These are phyloP conservation scores for Rubroboletus pulcherrimus DNA, from an alignment of 768 basidiomycete species.

Conservation along the genomic window DNA sequence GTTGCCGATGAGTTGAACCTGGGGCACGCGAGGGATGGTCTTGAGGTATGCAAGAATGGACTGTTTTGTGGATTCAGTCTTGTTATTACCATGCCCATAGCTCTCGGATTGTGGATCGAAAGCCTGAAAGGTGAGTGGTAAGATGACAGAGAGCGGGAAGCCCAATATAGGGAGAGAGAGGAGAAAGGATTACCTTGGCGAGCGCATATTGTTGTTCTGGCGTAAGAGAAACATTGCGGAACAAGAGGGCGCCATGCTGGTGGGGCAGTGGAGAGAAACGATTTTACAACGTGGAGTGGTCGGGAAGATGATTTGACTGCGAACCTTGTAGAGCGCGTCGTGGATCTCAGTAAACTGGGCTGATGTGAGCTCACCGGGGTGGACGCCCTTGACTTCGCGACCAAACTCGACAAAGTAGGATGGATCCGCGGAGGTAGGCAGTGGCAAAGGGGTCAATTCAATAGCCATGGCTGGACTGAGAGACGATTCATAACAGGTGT, in stretches of 20 bases:
- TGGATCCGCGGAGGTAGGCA: slow-evolving; percentile 70
- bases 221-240: slow-evolving; percentile 61
- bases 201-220: slow-evolving; percentile 84
- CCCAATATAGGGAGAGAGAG: background rate
- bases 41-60: slow-evolving; percentile 86
- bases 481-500: background rate
- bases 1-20: slow-evolving; percentile 92
- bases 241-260: slow-evolving; percentile 71
- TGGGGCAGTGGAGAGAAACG: background rate
- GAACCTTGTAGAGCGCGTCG: slow-evolving; percentile 74
- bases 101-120: slow-evolving; percentile 63
- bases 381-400: slow-evolving; percentile 67
- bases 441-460: slow-evolving; percentile 59
- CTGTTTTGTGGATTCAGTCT: slow-evolving; percentile 66
- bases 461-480: slow-evolving; percentile 51
- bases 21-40: slow-evolving; percentile 83
- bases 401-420: slow-evolving; percentile 71
- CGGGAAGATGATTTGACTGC: background rate
- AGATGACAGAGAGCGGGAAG: background rate
- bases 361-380: slow-evolving; percentile 59
- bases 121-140: slow-evolving; percentile 42
- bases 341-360: slow-evolving; percentile 65
- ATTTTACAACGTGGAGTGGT: background rate
- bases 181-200: slow-evolving; percentile 58
- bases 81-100: slow-evolving; percentile 89